Base-by-base conservation (phyloP, 2,329 filamentous ascomycete species). In the Calonectria hongkongensis region DNA sequence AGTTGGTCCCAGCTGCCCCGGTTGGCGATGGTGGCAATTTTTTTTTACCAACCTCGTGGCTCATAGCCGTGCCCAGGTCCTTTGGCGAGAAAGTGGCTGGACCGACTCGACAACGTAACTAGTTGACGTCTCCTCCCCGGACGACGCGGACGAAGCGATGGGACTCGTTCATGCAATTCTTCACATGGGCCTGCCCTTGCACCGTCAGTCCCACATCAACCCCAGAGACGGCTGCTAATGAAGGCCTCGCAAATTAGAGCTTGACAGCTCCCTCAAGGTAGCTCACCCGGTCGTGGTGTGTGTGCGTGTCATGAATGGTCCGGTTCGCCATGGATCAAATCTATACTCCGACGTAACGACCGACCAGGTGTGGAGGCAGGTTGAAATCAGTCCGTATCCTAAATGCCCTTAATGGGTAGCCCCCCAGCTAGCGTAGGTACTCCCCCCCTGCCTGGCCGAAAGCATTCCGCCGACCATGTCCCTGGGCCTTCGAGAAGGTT, bases 401-500 rank as follows among this genome's bases (percentile, higher is more conserved):
- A 75, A 75, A 66, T 72, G 48, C 65, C 74, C 75, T 68, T 64
- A 39, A 41, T 58, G 58, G 33, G 47, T 69, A 43, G 48, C 25
- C 68, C 68, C 74, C 68, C 67, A 64, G 62, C 71, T 73, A 75
- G 68, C 74, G 75, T 71, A 78, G 78, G 73, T 62, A 69, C 48
- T 50, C 48, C 16, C 54, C 54, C 78, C 78, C 71, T 79, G 78
- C 69, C 69, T 43, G 64, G 65, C 62, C 70, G 70, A 78, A 70
- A 77, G 72, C 72, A 78, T 80, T 80, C 78, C 77, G 75, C 78
- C 75, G 79, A 80, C 78, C 79, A 80, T 80, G 77, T 75, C 79
- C 79, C 77, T 80, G 79, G 79, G 78, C 77, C 77, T 80, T 80
- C 79, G 78, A 75, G 79, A 80, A 80, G 78, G 79, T 79, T 80